A percentile compares a stretch with the other conserved stretches of the same genome.
Conservation (phyloP, 2,329 filamentous ascomycete genomes). For the Diaporthe ampelina region DNA sequence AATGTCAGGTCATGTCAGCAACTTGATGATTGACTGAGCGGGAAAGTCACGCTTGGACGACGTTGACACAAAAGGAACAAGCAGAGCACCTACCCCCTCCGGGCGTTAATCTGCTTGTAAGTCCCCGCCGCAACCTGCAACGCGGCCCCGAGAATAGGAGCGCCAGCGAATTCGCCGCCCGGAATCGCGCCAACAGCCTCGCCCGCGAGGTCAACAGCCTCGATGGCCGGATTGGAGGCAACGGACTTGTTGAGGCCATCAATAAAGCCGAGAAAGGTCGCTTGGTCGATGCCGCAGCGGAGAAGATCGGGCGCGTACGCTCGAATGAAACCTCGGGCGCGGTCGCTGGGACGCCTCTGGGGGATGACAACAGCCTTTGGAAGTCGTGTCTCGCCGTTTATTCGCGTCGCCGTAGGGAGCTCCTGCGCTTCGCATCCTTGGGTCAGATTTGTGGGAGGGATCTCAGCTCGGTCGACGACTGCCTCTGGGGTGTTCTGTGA, state of each 20-base stretch:
- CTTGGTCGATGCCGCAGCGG: neutral
- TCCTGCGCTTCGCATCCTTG: too few relatives aligned
- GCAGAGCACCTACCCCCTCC: neutral
- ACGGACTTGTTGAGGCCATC: constrained; percentile 4
- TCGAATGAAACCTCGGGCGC: neutral
- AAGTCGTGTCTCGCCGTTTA: neutral
- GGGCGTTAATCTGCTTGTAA: neutral
- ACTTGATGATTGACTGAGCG: neutral
- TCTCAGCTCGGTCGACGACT: too few relatives aligned
- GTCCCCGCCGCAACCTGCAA: neutral
- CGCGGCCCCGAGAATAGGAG: neutral
- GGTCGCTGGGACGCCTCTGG: neutral
- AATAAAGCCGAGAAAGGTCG: neutral
- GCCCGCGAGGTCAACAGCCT: neutral
- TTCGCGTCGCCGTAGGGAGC: neutral
- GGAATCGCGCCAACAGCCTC: neutral
- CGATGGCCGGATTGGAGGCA: neutral
- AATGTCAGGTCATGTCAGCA: neutral
- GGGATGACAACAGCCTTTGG: neutral
- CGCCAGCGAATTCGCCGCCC: neutral
- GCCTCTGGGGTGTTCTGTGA: too few relatives aligned
- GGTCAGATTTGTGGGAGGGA: too few relatives aligned
- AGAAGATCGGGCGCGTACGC: neutral
- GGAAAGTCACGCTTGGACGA: neutral
- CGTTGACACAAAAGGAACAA: neutral